These are phyloP conservation scores for Phyllosticta citriasiana DNA, from an alignment of 2,329 filamentous ascomycete genomes.

Conservation along the genomic window DNA sequence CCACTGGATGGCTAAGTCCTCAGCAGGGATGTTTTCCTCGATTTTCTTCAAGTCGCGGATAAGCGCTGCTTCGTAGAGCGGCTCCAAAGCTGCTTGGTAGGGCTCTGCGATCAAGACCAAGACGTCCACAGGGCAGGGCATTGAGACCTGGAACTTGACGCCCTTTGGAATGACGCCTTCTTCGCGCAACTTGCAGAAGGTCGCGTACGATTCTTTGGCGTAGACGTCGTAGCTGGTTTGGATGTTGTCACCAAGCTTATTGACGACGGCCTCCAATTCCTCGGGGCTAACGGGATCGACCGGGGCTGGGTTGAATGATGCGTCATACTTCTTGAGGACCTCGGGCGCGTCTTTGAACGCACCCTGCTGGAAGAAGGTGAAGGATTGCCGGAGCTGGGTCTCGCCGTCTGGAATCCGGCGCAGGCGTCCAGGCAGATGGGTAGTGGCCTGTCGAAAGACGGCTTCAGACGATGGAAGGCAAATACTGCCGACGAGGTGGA, in stretches of 20 bases:
- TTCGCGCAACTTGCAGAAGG: slow-evolving; percentile 21
- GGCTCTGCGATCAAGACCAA: slow-evolving; percentile 15
- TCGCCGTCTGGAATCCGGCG: slow-evolving; percentile 16
- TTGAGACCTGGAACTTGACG: slow-evolving; percentile 25
- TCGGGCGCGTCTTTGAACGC: slow-evolving; percentile 8
- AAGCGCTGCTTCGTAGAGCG: slow-evolving; percentile 25
- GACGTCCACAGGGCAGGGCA: slow-evolving; percentile 19
- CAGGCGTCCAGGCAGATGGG: slow-evolving; percentile 11
- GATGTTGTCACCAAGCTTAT: slow-evolving; percentile 11
- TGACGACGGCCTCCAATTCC: slow-evolving; percentile 7
- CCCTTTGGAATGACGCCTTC: slow-evolving; percentile 20
- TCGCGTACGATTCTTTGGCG: slow-evolving; percentile 24
- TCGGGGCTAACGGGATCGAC: not conserved
- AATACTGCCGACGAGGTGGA: slow-evolving; percentile 15
- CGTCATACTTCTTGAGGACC: slow-evolving; percentile 6
- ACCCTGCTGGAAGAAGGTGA: slow-evolving; percentile 11
- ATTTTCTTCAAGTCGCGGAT: slow-evolving; percentile 20
- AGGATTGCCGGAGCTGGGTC: slow-evolving; percentile 11
- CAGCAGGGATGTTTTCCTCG: slow-evolving; percentile 22
- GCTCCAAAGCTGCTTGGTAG: slow-evolving; percentile 21
- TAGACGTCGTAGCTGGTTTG: slow-evolving; percentile 24
- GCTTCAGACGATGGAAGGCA: slow-evolving; percentile 7
- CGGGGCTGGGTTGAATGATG: not conserved
- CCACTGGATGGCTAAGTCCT: slow-evolving; percentile 28
- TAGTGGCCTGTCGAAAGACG: slow-evolving; percentile 9